Evolutionary conservation across 2,329 filamentous ascomycete genomes (phyloP).

Genomic region (Fusarium sp.): DNA sequence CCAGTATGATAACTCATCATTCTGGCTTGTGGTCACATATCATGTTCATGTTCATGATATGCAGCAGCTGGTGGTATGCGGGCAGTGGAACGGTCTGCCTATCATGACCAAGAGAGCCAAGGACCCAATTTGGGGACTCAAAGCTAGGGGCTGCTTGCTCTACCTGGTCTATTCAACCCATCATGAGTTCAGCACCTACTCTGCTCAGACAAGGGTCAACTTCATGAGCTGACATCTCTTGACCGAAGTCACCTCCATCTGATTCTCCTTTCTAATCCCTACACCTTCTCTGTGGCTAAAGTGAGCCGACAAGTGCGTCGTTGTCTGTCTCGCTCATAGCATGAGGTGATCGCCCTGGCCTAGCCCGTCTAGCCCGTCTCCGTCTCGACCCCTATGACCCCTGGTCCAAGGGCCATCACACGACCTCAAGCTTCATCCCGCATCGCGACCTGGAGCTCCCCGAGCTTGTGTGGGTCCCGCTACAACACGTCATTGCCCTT

Average conservation of each 20-base stretch:
- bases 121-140: neutral
- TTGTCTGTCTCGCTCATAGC: slow-evolving; percentile 10
- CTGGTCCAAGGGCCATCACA: slow-evolving; percentile 28
- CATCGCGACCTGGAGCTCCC: slow-evolving; percentile 45
- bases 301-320: slow-evolving; percentile 5
- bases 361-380: slow-evolving; percentile 13
- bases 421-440: slow-evolving; percentile 36
- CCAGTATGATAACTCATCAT: too few species aligned
- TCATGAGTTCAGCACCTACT: slow-evolving; percentile 15
- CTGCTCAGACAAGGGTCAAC: neutral
- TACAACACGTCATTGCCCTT: slow-evolving; percentile 38
- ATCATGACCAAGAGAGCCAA: neutral
- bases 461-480: slow-evolving; percentile 46
- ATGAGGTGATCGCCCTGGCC: slow-evolving; percentile 26
- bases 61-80: slow-evolving; percentile 17
- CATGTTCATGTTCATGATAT: slow-evolving; percentile 26
- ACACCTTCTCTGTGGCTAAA: neutral
- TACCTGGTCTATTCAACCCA: neutral
- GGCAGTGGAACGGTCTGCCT: neutral
- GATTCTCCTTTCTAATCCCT: too few species aligned
- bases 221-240: slow-evolving; percentile 12
- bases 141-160: too few species aligned
- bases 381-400: slow-evolving; percentile 20
- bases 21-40: slow-evolving; percentile 2
- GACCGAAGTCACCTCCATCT: slow-evolving; percentile 6